These are phyloP conservation scores for Rhynchospora tenuis DNA, from an alignment of 176 grass and related monocot genomes.

Conservation along the genomic window DNA sequence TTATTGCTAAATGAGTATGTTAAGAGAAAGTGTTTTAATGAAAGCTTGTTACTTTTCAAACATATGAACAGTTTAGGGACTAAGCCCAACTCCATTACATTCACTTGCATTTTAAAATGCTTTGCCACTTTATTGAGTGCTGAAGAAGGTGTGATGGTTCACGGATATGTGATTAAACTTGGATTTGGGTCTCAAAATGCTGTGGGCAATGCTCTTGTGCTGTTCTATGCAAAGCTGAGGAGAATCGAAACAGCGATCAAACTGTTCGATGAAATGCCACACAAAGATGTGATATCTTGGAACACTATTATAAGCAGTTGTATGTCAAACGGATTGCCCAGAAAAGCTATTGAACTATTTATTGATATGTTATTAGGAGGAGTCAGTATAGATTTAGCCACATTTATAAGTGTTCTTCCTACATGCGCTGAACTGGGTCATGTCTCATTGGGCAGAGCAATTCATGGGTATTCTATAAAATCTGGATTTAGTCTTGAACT, in stretches of 20 bases:
- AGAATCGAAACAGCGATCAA: conserved; percentile 41
- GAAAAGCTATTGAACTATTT: conserved; percentile 41
- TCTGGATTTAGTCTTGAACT: conserved; percentile 39
- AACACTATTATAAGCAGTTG: conserved; percentile 68
- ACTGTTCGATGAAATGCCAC: conserved; percentile 63
- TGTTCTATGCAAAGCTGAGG: conserved; percentile 54
- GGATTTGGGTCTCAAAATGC: conserved; percentile 52
- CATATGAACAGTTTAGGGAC: conserved; percentile 46
- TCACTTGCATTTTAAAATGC: conserved; percentile 70
- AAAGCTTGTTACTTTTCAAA: conserved; percentile 62
- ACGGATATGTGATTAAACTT: conserved; percentile 58
- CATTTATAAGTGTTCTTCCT: conserved; percentile 57
- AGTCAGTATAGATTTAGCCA: conserved; percentile 46
- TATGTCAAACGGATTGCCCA: conserved; percentile 44
- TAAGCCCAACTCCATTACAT: conserved; percentile 45
- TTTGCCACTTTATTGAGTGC: conserved; percentile 35
- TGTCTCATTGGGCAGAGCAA: conserved; percentile 39
- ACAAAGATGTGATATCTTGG: conserved; percentile 68
- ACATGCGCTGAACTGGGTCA: conserved; percentile 41
- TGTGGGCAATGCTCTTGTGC: conserved; percentile 65
- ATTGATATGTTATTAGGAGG: conserved; percentile 47
- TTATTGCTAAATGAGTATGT: conserved; percentile 57
- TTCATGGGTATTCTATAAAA: conserved; percentile 70
- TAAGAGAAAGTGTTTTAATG: conserved; percentile 42
- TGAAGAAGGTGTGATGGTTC: conserved; percentile 40